Evolutionary conservation across 2,329 filamentous ascomycete species (phyloP).

Genomic region (Xylaria sp.): DNA sequence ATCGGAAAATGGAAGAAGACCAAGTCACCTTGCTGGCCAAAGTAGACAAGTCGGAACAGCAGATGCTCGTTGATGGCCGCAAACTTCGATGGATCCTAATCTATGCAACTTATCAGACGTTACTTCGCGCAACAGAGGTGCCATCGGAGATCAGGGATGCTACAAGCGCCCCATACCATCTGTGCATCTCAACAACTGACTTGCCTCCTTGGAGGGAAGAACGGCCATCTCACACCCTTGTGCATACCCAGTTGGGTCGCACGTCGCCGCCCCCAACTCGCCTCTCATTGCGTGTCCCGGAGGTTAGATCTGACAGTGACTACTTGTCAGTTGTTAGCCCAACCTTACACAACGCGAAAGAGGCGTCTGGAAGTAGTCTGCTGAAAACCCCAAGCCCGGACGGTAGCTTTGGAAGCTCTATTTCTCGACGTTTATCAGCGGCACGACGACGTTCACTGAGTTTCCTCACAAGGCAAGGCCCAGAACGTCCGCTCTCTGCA

Average conservation of each 20-base stretch:
- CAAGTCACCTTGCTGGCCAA: conserved; percentile 61
- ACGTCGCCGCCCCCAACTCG: conserved; percentile 23
- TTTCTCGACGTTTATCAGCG: conserved; percentile 46
- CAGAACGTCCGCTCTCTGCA: not conserved
- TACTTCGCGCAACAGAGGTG: conserved; percentile 70
- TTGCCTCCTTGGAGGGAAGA: conserved; percentile 61
- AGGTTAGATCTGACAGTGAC: conserved; percentile 67
- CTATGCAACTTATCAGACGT: conserved; percentile 78
- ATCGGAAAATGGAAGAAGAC: conserved; percentile 75
- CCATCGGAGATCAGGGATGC: conserved; percentile 71
- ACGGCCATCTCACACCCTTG: conserved; percentile 44
- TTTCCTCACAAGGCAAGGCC: conserved; percentile 44
- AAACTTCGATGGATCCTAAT: conserved; percentile 84
- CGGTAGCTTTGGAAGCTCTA: conserved; percentile 48
- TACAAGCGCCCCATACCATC: conserved; percentile 66
- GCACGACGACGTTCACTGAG: conserved; percentile 52
- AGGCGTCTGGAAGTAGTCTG: conserved; percentile 21
- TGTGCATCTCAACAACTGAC: conserved; percentile 57
- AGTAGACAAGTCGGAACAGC: conserved; percentile 66
- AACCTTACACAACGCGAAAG: conserved; percentile 23
- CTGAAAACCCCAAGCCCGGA: conserved; percentile 34
- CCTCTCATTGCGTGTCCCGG: conserved; percentile 42
- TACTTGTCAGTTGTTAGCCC: conserved; percentile 61
- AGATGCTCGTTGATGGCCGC: conserved; percentile 73
- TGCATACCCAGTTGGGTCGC: conserved; percentile 48